phyloP scores from a whole-genome alignment of 192 early-diverging fungal species.

The Backusella sp. region DNA sequence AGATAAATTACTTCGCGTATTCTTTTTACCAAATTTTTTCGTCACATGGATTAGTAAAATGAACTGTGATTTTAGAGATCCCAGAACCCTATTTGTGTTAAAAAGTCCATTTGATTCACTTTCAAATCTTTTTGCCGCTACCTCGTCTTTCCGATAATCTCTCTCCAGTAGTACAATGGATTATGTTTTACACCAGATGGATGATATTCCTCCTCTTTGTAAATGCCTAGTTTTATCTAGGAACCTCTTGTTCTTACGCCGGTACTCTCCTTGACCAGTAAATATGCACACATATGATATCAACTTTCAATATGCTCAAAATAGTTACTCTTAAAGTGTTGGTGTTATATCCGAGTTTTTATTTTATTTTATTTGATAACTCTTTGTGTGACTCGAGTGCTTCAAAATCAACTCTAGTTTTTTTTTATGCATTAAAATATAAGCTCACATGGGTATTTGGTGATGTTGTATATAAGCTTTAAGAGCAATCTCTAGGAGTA shows the following conservation, averaged over 20 bases:
- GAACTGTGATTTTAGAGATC: slow-evolving; percentile 30
- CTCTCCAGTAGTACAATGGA: slow-evolving; percentile 26
- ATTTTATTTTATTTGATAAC: not conserved
- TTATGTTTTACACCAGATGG: slow-evolving; percentile 1
- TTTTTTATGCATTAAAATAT: not conserved
- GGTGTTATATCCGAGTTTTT: not conserved
- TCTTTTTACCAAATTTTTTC: slow-evolving; percentile 41
- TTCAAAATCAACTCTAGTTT: not conserved
- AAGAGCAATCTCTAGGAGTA: no score
- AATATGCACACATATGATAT: not conserved
- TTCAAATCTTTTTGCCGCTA: slow-evolving; percentile 40
- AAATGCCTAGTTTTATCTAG: not conserved
- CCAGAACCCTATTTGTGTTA: slow-evolving; percentile 35
- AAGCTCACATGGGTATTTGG: no score
- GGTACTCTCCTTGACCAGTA: not conserved
- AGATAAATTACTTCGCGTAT: not conserved
- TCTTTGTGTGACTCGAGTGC: not conserved
- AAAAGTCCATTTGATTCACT: slow-evolving; percentile 31
- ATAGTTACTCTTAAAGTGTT: not conserved
- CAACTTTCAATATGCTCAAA: not conserved
- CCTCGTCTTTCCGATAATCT: slow-evolving; percentile 33
- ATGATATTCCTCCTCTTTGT: not conserved
- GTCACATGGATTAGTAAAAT: slow-evolving; percentile 39
- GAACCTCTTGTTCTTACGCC: not conserved
- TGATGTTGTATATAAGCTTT: no score